phyloP scores from a whole-genome alignment of 2,329 filamentous ascomycete genomes.

The Ilyonectria robusta region DNA sequence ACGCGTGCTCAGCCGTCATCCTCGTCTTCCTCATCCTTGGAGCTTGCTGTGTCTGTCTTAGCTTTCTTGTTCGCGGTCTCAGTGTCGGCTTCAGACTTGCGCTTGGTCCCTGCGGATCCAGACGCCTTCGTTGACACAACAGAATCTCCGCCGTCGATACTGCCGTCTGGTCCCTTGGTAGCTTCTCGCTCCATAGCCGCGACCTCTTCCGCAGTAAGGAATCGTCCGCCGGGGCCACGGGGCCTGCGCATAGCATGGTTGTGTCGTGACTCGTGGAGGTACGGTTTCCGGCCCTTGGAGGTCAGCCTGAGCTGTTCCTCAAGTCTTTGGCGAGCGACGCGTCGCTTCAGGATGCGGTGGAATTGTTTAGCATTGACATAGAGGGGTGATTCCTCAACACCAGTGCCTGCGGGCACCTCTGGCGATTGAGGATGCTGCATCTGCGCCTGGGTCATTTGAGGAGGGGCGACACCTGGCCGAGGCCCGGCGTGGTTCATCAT shows the following conservation, averaged over 20 bases:
- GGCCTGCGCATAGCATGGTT: slow-evolving; percentile 98
- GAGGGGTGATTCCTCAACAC: slow-evolving; percentile 90
- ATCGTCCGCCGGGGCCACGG: slow-evolving; percentile 92
- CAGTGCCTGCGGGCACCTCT: slow-evolving; percentile 79
- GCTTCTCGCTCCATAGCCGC: slow-evolving; percentile 83
- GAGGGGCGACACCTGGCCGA: slow-evolving; percentile 67
- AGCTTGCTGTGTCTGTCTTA: slow-evolving; percentile 63
- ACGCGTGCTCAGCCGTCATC: slow-evolving; percentile 56
- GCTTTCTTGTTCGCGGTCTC: slow-evolving; percentile 69
- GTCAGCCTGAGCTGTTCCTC: slow-evolving; percentile 94
- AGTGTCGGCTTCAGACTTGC: slow-evolving; percentile 70
- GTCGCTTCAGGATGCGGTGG: slow-evolving; percentile 93
- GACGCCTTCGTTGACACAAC: slow-evolving; percentile 41
- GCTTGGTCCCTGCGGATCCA: slow-evolving; percentile 65
- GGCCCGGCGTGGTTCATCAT: slow-evolving; percentile 79
- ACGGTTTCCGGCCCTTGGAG: slow-evolving; percentile 95
- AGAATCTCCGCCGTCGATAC: slow-evolving; percentile 48
- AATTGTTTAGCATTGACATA: slow-evolving; percentile 99
- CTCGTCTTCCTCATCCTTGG: slow-evolving; percentile 59
- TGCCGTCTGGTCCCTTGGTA: slow-evolving; percentile 61
- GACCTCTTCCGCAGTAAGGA: slow-evolving; percentile 96
- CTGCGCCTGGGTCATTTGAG: slow-evolving; percentile 74
- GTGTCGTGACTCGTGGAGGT: slow-evolving; percentile 96
- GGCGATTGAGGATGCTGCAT: slow-evolving; percentile 82
- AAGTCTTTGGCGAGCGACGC: slow-evolving; percentile 91